A percentile compares a stretch with the other conserved stretches of the same genome.
These are phyloP conservation scores for Candida multigemmis DNA, from an alignment of 805 yeast genomes.

Conservation along the genomic window DNA sequence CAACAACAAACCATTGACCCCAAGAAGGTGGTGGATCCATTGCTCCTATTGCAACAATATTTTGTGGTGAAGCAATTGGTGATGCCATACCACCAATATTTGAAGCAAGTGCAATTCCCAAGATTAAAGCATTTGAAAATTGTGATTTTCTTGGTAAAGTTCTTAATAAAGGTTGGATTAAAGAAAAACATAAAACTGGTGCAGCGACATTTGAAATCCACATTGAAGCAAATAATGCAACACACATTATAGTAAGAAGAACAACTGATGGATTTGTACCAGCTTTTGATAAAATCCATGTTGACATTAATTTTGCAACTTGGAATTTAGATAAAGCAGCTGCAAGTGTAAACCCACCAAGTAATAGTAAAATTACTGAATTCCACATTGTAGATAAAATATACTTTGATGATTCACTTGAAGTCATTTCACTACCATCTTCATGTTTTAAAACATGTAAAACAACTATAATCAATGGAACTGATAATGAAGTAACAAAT, in stretches of 20 bases:
- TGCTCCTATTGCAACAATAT: constrained; percentile 44
- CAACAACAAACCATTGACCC: constrained; percentile 50
- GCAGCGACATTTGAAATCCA: constrained; percentile 54
- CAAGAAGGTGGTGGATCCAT: constrained; percentile 45
- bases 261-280: constrained; percentile 44
- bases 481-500: constrained; percentile 76
- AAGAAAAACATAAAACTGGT: constrained; percentile 44
- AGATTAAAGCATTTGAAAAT: constrained; percentile 31
- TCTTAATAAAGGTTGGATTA: constrained; percentile 40
- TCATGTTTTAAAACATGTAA: constrained; percentile 57
- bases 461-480: constrained; percentile 74
- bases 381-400: constrained; percentile 45
- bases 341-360: constrained; percentile 49
- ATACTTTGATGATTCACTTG: constrained; percentile 33
- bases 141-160: constrained; percentile 32
- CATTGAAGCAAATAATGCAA: constrained; percentile 45
- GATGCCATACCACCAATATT: constrained; percentile 49
- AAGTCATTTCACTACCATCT: constrained; percentile 36
- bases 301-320: constrained; percentile 40
- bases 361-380: constrained; percentile 40
- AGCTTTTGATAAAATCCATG: constrained; percentile 40
- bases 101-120: constrained; percentile 43
- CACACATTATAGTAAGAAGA: constrained; percentile 40
- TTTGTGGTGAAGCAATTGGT: constrained; percentile 48
- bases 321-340: constrained; percentile 47